These are phyloP conservation scores for Phytophthora cryptogea DNA, from an alignment of 352 stramenopile species.

Conservation along the genomic window DNA sequence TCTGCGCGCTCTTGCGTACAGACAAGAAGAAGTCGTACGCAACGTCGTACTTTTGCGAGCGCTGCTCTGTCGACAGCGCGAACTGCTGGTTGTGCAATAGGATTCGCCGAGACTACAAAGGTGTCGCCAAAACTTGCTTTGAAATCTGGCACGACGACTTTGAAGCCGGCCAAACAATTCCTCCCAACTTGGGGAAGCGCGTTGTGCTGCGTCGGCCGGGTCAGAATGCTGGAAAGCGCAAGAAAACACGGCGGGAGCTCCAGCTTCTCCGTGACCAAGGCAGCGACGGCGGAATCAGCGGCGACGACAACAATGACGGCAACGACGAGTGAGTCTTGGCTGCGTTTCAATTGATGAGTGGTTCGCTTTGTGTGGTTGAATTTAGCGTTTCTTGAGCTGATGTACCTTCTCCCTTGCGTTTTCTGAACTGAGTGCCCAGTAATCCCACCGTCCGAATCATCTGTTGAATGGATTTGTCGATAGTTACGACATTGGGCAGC, in stretches of 20 bases:
- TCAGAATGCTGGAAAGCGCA: slow-evolving; percentile 10
- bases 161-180: slow-evolving; percentile 4
- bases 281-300: neutral
- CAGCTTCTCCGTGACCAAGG: neutral
- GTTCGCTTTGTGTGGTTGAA: neutral
- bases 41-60: slow-evolving; percentile 9
- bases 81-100: slow-evolving; percentile 26
- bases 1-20: slow-evolving; percentile 1
- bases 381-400: slow-evolving; percentile 3
- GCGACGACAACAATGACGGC: slow-evolving; percentile 1
- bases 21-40: slow-evolving; percentile 3
- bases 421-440: neutral
- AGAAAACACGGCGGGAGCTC: slow-evolving; percentile 20
- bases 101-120: slow-evolving; percentile 4
- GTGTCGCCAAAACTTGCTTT: slow-evolving; percentile 21
- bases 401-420: slow-evolving; percentile 4
- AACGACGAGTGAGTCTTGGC: neutral
- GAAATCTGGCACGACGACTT: slow-evolving; percentile 37
- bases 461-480: neutral
- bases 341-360: slow-evolving; percentile 5
- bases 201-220: slow-evolving; percentile 23
- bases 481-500: slow-evolving; percentile 3
- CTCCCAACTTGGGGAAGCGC: slow-evolving; percentile 2
- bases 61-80: slow-evolving; percentile 18
- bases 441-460: neutral